These are phyloP conservation scores for Firmiana major DNA, from an alignment of 345 rosid genomes.

Conservation along the genomic window DNA sequence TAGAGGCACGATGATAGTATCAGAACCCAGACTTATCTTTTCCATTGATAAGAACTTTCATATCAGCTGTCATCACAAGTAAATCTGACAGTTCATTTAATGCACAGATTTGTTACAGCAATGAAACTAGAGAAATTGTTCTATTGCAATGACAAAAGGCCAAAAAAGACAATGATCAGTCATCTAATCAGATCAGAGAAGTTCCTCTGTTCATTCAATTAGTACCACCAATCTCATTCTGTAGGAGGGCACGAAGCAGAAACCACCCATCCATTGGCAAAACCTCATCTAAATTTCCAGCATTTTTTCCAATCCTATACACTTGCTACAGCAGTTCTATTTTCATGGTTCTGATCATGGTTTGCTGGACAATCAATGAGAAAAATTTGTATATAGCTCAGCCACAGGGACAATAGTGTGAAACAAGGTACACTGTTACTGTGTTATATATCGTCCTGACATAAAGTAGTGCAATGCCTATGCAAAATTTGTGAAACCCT, in stretches of 20 bases:
- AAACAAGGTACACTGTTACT: no score
- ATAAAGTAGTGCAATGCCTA: background rate
- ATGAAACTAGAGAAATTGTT: background rate
- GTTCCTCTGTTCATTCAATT: background rate
- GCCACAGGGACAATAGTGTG: background rate
- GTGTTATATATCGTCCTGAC: background rate
- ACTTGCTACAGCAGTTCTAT: background rate
- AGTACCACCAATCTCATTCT: background rate
- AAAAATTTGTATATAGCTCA: no score
- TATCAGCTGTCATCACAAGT: background rate
- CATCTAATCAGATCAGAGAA: background rate
- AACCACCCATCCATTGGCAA: background rate
- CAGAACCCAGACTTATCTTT: background rate
- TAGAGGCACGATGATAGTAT: background rate
- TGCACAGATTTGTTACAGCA: background rate
- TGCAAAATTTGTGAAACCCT: background rate
- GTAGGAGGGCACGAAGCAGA: background rate
- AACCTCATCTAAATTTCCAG: background rate
- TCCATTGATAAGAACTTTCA: background rate
- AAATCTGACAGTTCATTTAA: background rate
- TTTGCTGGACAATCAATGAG: no score
- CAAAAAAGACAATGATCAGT: background rate
- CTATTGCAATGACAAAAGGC: background rate
- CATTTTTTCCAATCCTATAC: background rate
- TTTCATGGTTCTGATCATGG: background rate